Evolutionary conservation across 2,329 filamentous ascomycete species (phyloP), one percentile per base, ranked within the genome.

Genomic region (Paraphaeosphaeria minitans): DNA sequence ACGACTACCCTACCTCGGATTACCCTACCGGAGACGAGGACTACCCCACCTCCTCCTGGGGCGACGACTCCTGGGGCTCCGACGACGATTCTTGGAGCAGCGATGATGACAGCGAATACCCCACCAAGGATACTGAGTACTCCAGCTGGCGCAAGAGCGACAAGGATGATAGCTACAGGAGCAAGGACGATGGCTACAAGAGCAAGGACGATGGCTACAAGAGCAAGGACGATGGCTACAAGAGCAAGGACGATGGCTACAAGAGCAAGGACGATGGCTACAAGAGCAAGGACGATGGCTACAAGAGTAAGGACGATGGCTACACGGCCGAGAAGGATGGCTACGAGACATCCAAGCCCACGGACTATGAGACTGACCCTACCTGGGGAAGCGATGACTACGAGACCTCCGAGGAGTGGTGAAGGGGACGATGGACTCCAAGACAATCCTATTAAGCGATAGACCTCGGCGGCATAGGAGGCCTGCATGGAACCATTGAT

Each of bases 401-500:
- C 3, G 22, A 27, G 8, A 51, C 33, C 31, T 50, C 21, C 3
- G 50, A 50, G 12, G 16, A 42, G n/a, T 55, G 37, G 37, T 55
- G 31, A 55, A 55, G 2, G 4, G 13, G 16, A 43, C 37, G 31
- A 21, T 43, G 39, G 16, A 35, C n/a, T 27, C 31, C 9, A 45
- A 41, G 51, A 58, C 35, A 21, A 51, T 56, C 31, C n/a, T 46
- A 53, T 48, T 51, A n/a, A 35, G 48, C 37, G 45, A 46, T 42
- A 57, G 55, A 56, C 7, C 33, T 54, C 37, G 46, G 46, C 53
- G 37, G 56, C 54, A 60, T 57, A 47, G 31, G 56, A 57, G 56
- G 56, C 43, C 47, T 43, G 29, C 47, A 33, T 59, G 50, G 31
- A 51, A 53, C 56, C 51, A 50, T 57, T 63, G 53, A 41, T 53